Conservation (phyloP, 1,139 yeast species). For the Taiozyma sp. region DNA sequence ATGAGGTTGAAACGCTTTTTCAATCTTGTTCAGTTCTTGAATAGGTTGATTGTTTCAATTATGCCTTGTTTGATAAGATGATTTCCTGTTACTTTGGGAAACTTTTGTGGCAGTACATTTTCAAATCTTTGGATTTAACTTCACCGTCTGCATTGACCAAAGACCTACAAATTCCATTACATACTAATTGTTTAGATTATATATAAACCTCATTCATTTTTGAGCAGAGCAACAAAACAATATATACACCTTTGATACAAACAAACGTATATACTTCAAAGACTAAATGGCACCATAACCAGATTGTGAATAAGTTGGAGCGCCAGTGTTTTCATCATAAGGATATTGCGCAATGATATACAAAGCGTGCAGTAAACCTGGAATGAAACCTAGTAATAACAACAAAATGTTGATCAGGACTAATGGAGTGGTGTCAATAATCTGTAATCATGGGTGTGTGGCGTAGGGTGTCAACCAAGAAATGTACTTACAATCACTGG, state of each 20-base stretch:
- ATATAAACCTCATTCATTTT: neutral
- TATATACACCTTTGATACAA: neutral
- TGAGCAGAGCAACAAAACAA: neutral
- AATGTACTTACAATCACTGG: conserved; percentile 47
- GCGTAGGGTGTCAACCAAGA: too few relatives aligned
- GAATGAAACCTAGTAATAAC: conserved; percentile 73
- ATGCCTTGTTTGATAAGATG: neutral
- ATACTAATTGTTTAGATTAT: neutral
- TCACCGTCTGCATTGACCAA: neutral
- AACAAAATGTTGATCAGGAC: conserved; percentile 68
- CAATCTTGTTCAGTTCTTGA: neutral
- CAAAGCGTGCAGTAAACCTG: conserved; percentile 67
- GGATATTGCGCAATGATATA: conserved; percentile 56
- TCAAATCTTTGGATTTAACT: neutral
- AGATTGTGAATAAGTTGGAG: conserved; percentile 21
- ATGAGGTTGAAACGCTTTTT: neutral
- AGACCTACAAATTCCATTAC: neutral
- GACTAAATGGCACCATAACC: conserved; percentile 26
- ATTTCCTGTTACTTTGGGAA: neutral
- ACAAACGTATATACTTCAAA: too few relatives aligned
- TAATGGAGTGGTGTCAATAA: conserved; percentile 15
- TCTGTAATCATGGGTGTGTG: neutral
- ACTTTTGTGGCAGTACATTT: neutral
- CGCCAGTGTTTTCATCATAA: conserved; percentile 30
- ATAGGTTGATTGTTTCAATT: neutral